A percentile compares a stretch with the other conserved stretches of the same genome.
phyloP scores from a whole-genome alignment of 495 filamentous ascomycete species.

The Hypoxylon lienhwacheense region DNA sequence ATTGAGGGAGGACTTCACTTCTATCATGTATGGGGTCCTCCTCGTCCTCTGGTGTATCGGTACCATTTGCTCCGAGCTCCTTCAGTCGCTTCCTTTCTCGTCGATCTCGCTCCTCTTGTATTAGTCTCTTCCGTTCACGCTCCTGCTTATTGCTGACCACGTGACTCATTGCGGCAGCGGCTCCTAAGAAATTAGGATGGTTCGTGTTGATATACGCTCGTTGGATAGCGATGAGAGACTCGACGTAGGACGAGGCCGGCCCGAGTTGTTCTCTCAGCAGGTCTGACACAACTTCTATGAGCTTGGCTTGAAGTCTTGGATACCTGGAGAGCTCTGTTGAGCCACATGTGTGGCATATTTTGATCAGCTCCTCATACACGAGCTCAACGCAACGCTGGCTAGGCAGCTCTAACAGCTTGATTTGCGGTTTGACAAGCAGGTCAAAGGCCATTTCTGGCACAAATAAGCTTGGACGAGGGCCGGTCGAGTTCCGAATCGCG shows the following conservation, averaged over 20 bases:
- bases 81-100: slow-evolving; percentile 79
- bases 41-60: slow-evolving; percentile 70
- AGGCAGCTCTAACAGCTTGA: slow-evolving; percentile 93
- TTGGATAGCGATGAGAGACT: slow-evolving; percentile 95
- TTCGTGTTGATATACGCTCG: slow-evolving; percentile 99
- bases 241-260: slow-evolving; percentile 85
- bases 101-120: slow-evolving; percentile 80
- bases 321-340: slow-evolving; percentile 90
- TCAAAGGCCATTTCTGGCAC: slow-evolving; percentile 98
- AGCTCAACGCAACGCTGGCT: slow-evolving; percentile 96
- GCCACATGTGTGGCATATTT: slow-evolving; percentile 98
- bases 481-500: slow-evolving; percentile 97
- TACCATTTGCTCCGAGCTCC: slow-evolving; percentile 79
- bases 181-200: slow-evolving; percentile 97
- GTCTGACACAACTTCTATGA: slow-evolving; percentile 98
- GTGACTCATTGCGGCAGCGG: slow-evolving; percentile 95
- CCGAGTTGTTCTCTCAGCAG: slow-evolving; percentile 90
- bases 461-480: slow-evolving; percentile 91
- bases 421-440: slow-evolving; percentile 95
- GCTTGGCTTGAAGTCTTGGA: slow-evolving; percentile 90
- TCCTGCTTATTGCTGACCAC: slow-evolving; percentile 94
- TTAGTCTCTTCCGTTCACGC: slow-evolving; percentile 76
- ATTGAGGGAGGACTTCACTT: slow-evolving; percentile 48
- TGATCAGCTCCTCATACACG: slow-evolving; percentile 98
- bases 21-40: slow-evolving; percentile 66